Evolutionary conservation across 768 basidiomycete species (phyloP), one percentile per base, ranked within the genome.

Genomic region (Amanita muscaria): DNA sequence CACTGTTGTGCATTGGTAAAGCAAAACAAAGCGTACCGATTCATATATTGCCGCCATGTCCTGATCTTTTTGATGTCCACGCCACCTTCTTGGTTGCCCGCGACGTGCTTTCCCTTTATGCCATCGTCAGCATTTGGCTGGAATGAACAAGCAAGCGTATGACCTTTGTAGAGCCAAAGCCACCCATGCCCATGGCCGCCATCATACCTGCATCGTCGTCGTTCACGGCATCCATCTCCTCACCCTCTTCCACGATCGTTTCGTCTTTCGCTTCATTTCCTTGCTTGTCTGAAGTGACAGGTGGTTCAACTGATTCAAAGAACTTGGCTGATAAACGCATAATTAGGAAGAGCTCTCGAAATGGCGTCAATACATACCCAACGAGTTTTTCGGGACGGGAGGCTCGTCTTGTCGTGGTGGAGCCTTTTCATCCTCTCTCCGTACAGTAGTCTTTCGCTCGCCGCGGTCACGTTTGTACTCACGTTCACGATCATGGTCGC

Each of bases 41-140:
- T 97, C 94, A 99, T 99, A 63, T 99, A 99, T 64, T 98, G 94
- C 51, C 91, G 73, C 93, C 91, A 94, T 19, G 89, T 93, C 49
- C 90, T 71, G 46, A 76, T 77, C 66, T 89, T 91, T 73, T 87
- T 91, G 53, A 84, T 63, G 43, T 77, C 62, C 27, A 69, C 73
- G 29, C 48, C 55, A 34, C 83, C 85, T 49, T 85, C 83, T 63
- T 93, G 84, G 48, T 94, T 91, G 18, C 90, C 88, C 29, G 74
- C 68, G 27, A 92, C 87, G 37, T 72, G 76, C 56, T 86, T 87
- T 33, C 83, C 84, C 89, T 90, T 15, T 21, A 18, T 31, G 39
- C 11, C 42, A 21, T 37, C 30, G 38, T 25, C 37, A 18, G 14
- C 41, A 8, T 34, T 22, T 33, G 38, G 5, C 34, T 9, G 30